Conservation (phyloP, 176 grass and related monocot genomes). For the Phoenix dactylifera region DNA sequence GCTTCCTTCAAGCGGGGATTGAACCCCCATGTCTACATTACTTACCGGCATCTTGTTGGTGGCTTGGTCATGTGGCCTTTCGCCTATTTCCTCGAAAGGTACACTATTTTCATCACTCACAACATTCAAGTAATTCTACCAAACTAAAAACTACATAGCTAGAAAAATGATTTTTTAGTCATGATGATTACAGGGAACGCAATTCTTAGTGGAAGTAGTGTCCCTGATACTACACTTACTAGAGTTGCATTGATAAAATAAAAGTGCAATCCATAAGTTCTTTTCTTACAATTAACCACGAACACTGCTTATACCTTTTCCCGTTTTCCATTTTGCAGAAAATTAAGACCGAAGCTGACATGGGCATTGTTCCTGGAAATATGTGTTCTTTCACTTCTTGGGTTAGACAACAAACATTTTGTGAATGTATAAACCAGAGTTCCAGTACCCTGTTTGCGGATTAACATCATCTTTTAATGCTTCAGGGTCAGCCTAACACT, state of each 20-base stretch:
- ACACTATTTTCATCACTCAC: not conserved
- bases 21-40: constrained; percentile 69
- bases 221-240: not conserved
- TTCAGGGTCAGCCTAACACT: constrained; percentile 80
- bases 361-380: constrained; percentile 67
- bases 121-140: no score
- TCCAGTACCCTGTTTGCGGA: not conserved
- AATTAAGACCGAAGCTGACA: constrained; percentile 65
- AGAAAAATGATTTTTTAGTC: no score
- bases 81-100: constrained; percentile 81
- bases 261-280: not conserved
- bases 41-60: constrained; percentile 60
- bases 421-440: not conserved
- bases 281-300: not conserved
- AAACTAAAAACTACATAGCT: no score
- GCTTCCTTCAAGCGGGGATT: constrained; percentile 62
- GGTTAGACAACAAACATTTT: constrained; percentile 34
- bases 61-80: constrained; percentile 54
- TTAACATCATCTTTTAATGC: not conserved
- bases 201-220: no score
- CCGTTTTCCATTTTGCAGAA: constrained; percentile 25
- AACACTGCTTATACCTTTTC: not conserved
- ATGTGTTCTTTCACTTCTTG: constrained; percentile 60
- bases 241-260: not conserved
- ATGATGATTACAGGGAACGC: no score